These are phyloP conservation scores for Rhizophlyctis rosea DNA, from an alignment of 192 early-diverging fungal species.

Conservation along the genomic window DNA sequence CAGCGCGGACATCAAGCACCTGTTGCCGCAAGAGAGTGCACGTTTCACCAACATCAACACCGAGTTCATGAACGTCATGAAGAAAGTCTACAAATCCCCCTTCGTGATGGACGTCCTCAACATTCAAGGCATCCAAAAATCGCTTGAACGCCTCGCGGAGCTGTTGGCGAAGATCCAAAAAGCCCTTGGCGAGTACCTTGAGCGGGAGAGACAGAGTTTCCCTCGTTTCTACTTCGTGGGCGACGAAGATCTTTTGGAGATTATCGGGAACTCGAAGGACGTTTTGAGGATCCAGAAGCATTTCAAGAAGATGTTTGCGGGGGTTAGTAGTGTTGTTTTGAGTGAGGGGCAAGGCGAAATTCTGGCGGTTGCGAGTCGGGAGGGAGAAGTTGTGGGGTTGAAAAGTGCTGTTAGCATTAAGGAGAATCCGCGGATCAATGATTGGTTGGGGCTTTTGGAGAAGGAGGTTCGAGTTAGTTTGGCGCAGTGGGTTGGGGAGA, in stretches of 20 bases:
- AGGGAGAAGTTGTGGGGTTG: conserved; percentile 87
- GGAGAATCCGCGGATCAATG: conserved; percentile 90
- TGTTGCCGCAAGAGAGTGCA: conserved; percentile 92
- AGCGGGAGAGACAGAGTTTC: conserved; percentile 93
- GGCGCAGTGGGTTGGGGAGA: conserved; percentile 69
- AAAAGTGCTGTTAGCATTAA: conserved; percentile 74
- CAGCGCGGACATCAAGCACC: conserved; percentile 94
- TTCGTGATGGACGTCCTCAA: conserved; percentile 93
- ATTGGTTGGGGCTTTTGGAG: conserved; percentile 93
- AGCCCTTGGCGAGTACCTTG: conserved; percentile 97
- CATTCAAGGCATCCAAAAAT: conserved; percentile 92
- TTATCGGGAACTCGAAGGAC: conserved; percentile 98
- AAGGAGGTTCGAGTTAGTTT: conserved; percentile 90
- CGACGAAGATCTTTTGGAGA: conserved; percentile 99
- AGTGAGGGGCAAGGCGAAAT: conserved; percentile 72
- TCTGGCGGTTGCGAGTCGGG: conserved; percentile 81
- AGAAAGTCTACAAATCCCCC: conserved; percentile 98
- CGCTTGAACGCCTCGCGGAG: conserved; percentile 91
- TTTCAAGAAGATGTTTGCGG: conserved; percentile 99
- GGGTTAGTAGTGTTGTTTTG: conserved; percentile 79
- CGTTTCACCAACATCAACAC: conserved; percentile 96
- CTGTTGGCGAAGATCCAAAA: conserved; percentile 94
- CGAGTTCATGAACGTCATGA: conserved; percentile 98
- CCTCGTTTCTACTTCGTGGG: conserved; percentile 99
- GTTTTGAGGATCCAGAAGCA: conserved; percentile 95